A percentile compares a stretch with the other conserved stretches of the same genome.
These are phyloP conservation scores for Phytophthora quininea DNA, from an alignment of 352 stramenopile genomes.

Conservation along the genomic window DNA sequence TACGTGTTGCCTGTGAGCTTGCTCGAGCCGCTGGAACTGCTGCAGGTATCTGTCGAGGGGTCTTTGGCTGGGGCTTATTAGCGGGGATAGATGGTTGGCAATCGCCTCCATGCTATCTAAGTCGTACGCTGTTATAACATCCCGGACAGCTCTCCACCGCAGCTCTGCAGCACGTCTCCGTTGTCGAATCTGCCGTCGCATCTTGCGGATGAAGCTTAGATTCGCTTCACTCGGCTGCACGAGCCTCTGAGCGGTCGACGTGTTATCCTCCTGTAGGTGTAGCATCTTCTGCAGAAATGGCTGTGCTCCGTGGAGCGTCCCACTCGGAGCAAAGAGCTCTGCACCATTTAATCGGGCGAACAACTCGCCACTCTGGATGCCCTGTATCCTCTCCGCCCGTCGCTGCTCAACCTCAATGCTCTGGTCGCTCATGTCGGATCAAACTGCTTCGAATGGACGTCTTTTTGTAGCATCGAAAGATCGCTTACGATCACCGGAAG, in stretches of 20 bases:
- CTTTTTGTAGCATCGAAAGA: conserved; percentile 19
- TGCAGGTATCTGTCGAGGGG: conserved; percentile 35
- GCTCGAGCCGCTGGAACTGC: conserved; percentile 31
- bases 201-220: conserved; percentile 20
- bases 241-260: conserved; percentile 15
- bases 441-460: neutral
- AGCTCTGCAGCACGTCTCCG: neutral
- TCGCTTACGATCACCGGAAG: conserved; percentile 12
- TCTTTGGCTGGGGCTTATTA: neutral
- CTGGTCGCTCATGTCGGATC: no score
- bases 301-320: conserved; percentile 28
- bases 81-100: conserved; percentile 6
- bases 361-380: conserved; percentile 52
- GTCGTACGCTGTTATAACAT: conserved; percentile 2
- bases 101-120: neutral
- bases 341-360: conserved; percentile 43
- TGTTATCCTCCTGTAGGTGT: conserved; percentile 17
- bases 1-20: conserved; percentile 38
- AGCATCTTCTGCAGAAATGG: conserved; percentile 41
- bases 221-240: conserved; percentile 31
- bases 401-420: conserved; percentile 3
- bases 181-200: conserved; percentile 23
- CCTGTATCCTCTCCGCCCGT: conserved; percentile 4
- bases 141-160: conserved; percentile 17
- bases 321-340: conserved; percentile 22